Percentiles rank a stretch among this genome's conserved stretches.
phyloP scores from a whole-genome alignment of 176 grass and related monocot species.

The Lolium multiflorum region DNA sequence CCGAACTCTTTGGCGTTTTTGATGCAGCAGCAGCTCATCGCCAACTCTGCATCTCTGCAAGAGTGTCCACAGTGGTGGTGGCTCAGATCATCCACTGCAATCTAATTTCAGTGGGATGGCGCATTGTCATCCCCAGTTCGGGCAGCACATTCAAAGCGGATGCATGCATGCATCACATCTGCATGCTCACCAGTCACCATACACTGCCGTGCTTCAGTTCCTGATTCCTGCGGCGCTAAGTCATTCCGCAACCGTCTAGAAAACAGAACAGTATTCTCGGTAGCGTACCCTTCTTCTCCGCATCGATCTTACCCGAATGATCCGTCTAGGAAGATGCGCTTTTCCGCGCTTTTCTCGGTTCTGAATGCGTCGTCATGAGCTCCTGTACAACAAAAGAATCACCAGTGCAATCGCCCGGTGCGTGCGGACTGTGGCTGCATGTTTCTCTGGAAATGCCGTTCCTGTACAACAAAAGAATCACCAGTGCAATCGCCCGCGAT shows the following conservation, averaged over 20 bases:
- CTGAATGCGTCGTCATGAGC: too few species aligned
- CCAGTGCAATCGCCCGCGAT: not conserved
- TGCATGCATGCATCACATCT: not conserved
- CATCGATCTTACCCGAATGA: not conserved
- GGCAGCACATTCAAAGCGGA: constrained; percentile 32
- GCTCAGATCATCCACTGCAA: not conserved
- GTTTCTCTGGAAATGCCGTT: not conserved
- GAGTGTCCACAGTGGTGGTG: not conserved
- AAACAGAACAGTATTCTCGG: not conserved
- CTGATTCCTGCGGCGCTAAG: constrained; percentile 46
- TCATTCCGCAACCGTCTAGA: constrained; percentile 41
- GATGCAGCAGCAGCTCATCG: too few species aligned
- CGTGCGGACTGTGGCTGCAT: not conserved
- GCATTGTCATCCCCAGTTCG: constrained; percentile 23
- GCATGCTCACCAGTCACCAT: not conserved
- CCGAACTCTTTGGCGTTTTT: too few species aligned
- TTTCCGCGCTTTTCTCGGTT: not conserved
- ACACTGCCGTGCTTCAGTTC: not conserved
- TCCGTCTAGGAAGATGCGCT: constrained; percentile 26
- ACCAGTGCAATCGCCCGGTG: too few species aligned
- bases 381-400: too few species aligned
- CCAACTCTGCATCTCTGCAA: too few species aligned
- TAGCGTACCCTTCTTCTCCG: not conserved
- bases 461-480: not conserved
- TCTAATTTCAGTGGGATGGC: constrained; percentile 17